phyloP scores from a whole-genome alignment of 1,284 basidiomycete genomes.

The Malassezia caprae region DNA sequence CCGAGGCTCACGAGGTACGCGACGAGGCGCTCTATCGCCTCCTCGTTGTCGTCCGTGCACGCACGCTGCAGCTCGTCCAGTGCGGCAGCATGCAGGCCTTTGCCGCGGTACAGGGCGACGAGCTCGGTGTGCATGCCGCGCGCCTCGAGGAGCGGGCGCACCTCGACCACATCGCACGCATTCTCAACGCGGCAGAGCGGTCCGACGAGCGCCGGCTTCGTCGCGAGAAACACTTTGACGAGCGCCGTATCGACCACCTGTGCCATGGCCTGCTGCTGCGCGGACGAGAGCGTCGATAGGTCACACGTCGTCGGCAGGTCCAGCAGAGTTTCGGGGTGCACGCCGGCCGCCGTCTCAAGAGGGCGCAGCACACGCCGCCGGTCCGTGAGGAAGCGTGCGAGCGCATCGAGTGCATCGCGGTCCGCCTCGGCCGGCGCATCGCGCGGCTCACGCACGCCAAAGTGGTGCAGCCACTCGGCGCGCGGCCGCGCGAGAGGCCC shows the following conservation, averaged over 20 bases:
- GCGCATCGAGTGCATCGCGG: slow-evolving; percentile 27
- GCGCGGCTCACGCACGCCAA: slow-evolving; percentile 55
- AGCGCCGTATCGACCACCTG: slow-evolving; percentile 91
- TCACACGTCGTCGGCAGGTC: slow-evolving; percentile 25
- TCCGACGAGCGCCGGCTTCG: slow-evolving; percentile 71
- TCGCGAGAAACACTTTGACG: slow-evolving; percentile 82
- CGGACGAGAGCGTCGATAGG: slow-evolving; percentile 46
- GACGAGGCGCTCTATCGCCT: slow-evolving; percentile 73
- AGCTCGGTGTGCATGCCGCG: slow-evolving; percentile 84
- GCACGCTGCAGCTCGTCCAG: slow-evolving; percentile 63
- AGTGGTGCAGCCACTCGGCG: slow-evolving; percentile 70
- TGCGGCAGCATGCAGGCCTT: slow-evolving; percentile 87
- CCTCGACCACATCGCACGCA: slow-evolving; percentile 93
- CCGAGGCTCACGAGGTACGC: slow-evolving; percentile 80
- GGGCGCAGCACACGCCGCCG: slow-evolving; percentile 43
- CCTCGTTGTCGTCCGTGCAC: slow-evolving; percentile 61
- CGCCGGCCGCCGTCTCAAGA: slow-evolving; percentile 19
- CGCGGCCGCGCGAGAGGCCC: slow-evolving; percentile 64
- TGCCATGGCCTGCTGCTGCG: slow-evolving; percentile 52
- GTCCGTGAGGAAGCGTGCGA: slow-evolving; percentile 44
- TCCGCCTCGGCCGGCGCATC: background rate
- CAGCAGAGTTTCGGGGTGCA: slow-evolving; percentile 15
- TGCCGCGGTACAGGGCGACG: slow-evolving; percentile 80
- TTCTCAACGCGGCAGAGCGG: slow-evolving; percentile 82
- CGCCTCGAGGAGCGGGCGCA: slow-evolving; percentile 73